Conservation (phyloP, 129 eudicot species). For the Logfia minima region DNA sequence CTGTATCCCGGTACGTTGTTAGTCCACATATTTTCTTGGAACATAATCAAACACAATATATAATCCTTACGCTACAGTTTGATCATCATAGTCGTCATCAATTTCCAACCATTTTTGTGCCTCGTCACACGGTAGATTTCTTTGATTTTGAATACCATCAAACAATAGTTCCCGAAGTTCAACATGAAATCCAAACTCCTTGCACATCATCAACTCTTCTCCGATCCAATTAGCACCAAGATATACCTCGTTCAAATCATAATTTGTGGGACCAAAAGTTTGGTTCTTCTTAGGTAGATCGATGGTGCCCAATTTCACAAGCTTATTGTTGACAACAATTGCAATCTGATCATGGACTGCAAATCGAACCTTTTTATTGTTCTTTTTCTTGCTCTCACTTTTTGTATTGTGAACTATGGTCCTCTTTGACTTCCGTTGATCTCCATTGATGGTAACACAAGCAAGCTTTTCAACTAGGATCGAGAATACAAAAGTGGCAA, state of each 20-base stretch:
- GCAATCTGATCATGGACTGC: slow-evolving; percentile 32
- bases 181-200: slow-evolving; percentile 21
- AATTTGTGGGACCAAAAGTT: not conserved
- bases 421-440: slow-evolving; percentile 8
- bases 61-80: not conserved
- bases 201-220: slow-evolving; percentile 32
- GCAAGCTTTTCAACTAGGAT: slow-evolving; percentile 29
- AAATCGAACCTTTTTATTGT: slow-evolving; percentile 31
- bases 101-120: not conserved
- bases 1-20: not conserved
- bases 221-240: slow-evolving; percentile 36
- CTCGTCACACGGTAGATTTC: not conserved
- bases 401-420: not conserved
- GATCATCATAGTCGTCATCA: not conserved
- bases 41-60: not conserved
- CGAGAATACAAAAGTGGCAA: slow-evolving; percentile 30
- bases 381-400: slow-evolving; percentile 2
- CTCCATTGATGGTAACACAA: slow-evolving; percentile 12
- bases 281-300: slow-evolving; percentile 11
- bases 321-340: slow-evolving; percentile 30
- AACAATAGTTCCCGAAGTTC: not conserved
- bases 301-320: slow-evolving; percentile 28
- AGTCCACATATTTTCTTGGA: not conserved
- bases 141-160: not conserved
- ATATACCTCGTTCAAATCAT: slow-evolving; percentile 22